Evolutionary conservation across 1,284 basidiomycete genomes (phyloP).

Genomic region (Quambalaria eucalypti): DNA sequence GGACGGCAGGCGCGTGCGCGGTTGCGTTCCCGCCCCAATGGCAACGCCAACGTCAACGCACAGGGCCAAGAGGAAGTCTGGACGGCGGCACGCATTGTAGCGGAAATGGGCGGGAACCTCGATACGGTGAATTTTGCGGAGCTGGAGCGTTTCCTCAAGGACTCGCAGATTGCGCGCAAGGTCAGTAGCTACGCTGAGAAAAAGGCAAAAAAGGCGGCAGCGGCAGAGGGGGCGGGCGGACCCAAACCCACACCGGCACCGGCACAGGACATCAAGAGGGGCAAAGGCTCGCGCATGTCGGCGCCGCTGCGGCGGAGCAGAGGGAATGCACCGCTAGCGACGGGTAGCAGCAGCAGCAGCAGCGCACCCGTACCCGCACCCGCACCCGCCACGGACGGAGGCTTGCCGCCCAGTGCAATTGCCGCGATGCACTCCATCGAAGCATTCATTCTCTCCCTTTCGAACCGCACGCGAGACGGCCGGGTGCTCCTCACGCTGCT

Average conservation of each 20-base stretch:
- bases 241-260: neutral
- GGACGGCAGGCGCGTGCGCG: neutral
- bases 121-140: slow-evolving; percentile 61
- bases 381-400: neutral
- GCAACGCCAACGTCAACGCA: neutral
- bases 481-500: slow-evolving; percentile 46
- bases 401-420: slow-evolving; percentile 48
- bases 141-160: slow-evolving; percentile 71
- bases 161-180: slow-evolving; percentile 66
- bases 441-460: slow-evolving; percentile 71
- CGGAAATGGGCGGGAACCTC: slow-evolving; percentile 61
- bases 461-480: slow-evolving; percentile 68
- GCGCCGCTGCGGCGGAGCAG: neutral
- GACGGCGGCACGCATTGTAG: slow-evolving; percentile 58
- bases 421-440: slow-evolving; percentile 77
- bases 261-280: too few species aligned
- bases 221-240: slow-evolving; percentile 28
- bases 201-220: slow-evolving; percentile 53
- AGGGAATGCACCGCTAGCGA: neutral
- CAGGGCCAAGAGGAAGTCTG: slow-evolving; percentile 54
- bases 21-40: neutral
- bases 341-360: neutral
- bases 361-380: neutral
- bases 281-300: too few species aligned
- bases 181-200: slow-evolving; percentile 67